A percentile compares a stretch with the other conserved stretches of the same genome.
phyloP scores from a whole-genome alignment of 2,329 filamentous ascomycete species.

The Penicillium sp. region DNA sequence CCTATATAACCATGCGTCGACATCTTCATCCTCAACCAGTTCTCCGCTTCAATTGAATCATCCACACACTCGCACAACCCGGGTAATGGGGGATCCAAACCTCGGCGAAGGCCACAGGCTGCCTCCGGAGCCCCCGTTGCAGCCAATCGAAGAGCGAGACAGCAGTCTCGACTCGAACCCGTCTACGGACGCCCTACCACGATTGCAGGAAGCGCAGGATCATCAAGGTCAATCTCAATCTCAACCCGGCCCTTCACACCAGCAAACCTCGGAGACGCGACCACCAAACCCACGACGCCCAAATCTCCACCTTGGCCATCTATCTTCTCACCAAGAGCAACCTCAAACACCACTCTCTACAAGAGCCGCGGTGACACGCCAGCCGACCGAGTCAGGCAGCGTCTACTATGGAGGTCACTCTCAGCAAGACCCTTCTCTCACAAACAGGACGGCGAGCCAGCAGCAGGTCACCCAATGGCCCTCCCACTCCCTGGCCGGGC shows the following conservation, averaged over 20 bases:
- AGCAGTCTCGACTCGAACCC: conserved; percentile 4
- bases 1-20: too few relatives aligned
- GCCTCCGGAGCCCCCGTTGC: not conserved
- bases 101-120: not conserved
- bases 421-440: not conserved
- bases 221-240: not conserved
- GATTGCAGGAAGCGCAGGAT: not conserved
- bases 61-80: too few relatives aligned
- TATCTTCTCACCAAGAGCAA: conserved; percentile 3
- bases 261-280: not conserved
- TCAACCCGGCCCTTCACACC: not conserved
- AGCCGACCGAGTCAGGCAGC: conserved; percentile 14
- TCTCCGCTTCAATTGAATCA: too few relatives aligned
- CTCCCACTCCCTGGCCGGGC: conserved; percentile 9
- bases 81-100: not conserved
- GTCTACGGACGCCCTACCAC: not conserved
- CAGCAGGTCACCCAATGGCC: conserved; percentile 7
- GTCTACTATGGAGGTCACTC: conserved; percentile 8
- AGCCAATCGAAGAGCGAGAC: conserved; percentile 11
- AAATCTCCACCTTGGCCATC: not conserved
- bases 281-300: not conserved
- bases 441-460: conserved; percentile 1
- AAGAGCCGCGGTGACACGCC: conserved; percentile 6
- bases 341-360: conserved; percentile 2
- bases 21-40: too few relatives aligned